Percentiles rank a stretch among this genome's conserved stretches.
phyloP scores from a whole-genome alignment of 805 yeast species.

The Kluyveromyces dobzhanskii region DNA sequence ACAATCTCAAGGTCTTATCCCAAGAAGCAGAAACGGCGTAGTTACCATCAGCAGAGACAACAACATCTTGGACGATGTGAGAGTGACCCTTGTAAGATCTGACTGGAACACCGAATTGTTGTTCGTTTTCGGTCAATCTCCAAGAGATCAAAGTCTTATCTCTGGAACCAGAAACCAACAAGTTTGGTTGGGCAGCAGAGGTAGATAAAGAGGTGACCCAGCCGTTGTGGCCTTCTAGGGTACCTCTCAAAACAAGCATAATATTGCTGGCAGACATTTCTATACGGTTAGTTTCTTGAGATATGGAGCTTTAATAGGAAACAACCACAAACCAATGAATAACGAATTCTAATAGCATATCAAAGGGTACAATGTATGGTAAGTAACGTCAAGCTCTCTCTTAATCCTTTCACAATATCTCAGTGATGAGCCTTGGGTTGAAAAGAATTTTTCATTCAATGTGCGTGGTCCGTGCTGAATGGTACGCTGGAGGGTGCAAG shows the following conservation, averaged over 20 bases:
- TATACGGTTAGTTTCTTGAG: no score
- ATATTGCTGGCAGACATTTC: constrained; percentile 68
- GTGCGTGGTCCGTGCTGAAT: constrained; percentile 11
- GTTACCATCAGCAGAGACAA: constrained; percentile 95
- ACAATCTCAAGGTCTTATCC: constrained; percentile 98
- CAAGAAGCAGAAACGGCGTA: constrained; percentile 98
- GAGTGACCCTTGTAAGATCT: constrained; percentile 97
- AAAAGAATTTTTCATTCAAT: no score
- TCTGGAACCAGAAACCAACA: constrained; percentile 96
- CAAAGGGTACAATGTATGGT: not conserved
- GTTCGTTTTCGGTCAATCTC: constrained; percentile 94
- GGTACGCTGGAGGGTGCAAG: constrained; percentile 18
- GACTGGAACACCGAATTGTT: constrained; percentile 96
- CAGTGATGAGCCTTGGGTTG: not conserved
- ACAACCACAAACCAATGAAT: no score
- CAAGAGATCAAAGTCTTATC: constrained; percentile 98
- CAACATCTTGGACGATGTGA: constrained; percentile 97
- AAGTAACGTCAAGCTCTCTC: no score
- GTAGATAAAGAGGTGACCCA: constrained; percentile 99
- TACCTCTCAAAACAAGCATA: constrained; percentile 99
- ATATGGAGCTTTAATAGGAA: not conserved
- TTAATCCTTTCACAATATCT: no score
- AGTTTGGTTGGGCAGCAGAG: constrained; percentile 95
- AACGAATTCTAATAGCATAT: no score
- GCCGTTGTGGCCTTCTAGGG: constrained; percentile 94